Evolutionary conservation across 2,329 filamentous ascomycete species (phyloP), one percentile per base, ranked within the genome.

Genomic region (Sporothrix humicola): DNA sequence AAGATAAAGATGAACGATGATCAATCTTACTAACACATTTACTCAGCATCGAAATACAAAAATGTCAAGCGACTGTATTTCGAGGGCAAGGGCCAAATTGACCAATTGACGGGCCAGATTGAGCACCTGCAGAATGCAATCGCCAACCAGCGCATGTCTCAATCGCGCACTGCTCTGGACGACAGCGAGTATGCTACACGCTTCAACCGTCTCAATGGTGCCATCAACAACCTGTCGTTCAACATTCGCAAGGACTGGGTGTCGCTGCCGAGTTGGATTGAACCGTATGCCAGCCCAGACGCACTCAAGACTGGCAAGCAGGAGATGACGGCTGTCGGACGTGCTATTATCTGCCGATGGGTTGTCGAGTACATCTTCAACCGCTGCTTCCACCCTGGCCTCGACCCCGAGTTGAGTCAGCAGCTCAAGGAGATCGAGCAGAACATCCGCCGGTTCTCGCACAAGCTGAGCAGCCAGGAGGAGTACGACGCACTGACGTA

Each of bases 41-140:
- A 48, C 31, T n/a, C 79, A 83, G 76, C 72, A 79, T 90, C 90
- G 77, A 99, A 99, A 84, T 99, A 99, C 81, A 97, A 97, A 81
- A 97, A 98, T 80, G 95, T 99, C 73, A 99, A 99, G 85, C 91
- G 94, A 73, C 93, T 98, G 78, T 99, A 98, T 81, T 98, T 98
- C 81, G 96, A 98, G 76, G 94, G 95, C 79, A 96, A 97, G 80
- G 88, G 91, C 17, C 95, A 98, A 82, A 95, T 98, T 72, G 95
- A 98, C 79, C 90, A 92, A 78, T 92, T 97, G 78, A 92, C 91
- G 77, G 87, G 90, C 20, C 95, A 98, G 82, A 93, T 98, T 31
- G 95, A 98, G 81, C 92, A 96, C 78, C 87, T 99, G 20, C 96
- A 99, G 81, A 98, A 99, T 81, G 96, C 94, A n/a, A 89, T 99